These are phyloP conservation scores for Sporisorium graminicola DNA, from an alignment of 1,284 basidiomycete species.

Conservation along the genomic window DNA sequence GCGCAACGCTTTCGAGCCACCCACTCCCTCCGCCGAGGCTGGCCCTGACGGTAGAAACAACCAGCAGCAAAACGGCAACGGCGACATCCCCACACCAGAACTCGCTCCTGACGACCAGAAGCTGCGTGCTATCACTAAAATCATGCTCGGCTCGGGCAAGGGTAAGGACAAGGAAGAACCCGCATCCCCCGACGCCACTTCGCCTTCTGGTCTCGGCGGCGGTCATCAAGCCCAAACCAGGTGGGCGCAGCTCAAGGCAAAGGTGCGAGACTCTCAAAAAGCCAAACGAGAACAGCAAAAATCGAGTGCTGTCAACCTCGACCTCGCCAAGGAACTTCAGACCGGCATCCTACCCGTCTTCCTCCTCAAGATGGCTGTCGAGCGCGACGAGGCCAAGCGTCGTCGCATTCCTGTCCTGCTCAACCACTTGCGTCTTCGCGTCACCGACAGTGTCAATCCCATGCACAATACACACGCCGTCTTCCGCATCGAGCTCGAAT, in stretches of 20 bases:
- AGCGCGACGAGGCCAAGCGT: slow-evolving; percentile 87
- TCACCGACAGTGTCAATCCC: slow-evolving; percentile 87
- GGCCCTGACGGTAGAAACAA: neutral
- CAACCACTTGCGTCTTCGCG: slow-evolving; percentile 84
- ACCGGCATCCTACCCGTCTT: slow-evolving; percentile 53
- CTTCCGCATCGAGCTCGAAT: slow-evolving; percentile 95
- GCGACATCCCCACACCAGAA: slow-evolving; percentile 37
- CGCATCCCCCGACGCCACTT: slow-evolving; percentile 17
- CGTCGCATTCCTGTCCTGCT: slow-evolving; percentile 88
- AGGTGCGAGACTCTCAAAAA: slow-evolving; percentile 52
- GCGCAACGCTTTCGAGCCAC: slow-evolving; percentile 48
- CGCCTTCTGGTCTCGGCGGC: slow-evolving; percentile 13
- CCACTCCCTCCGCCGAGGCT: slow-evolving; percentile 30
- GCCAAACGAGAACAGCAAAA: slow-evolving; percentile 47
- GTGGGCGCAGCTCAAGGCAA: slow-evolving; percentile 56
- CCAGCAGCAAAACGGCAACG: slow-evolving; percentile 17
- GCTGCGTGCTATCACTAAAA: slow-evolving; percentile 53
- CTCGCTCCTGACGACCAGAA: slow-evolving; percentile 41
- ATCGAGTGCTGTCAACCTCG: slow-evolving; percentile 36
- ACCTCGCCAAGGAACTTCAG: slow-evolving; percentile 52
- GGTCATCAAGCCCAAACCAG: slow-evolving; percentile 30
- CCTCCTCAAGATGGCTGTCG: slow-evolving; percentile 84
- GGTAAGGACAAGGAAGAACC: slow-evolving; percentile 16
- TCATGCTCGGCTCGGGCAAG: slow-evolving; percentile 47
- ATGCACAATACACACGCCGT: slow-evolving; percentile 82